Percentiles rank a stretch among this genome's conserved stretches.
Conservation (phyloP, 2,329 filamentous ascomycete genomes). For the Colletotrichum falcatum region DNA sequence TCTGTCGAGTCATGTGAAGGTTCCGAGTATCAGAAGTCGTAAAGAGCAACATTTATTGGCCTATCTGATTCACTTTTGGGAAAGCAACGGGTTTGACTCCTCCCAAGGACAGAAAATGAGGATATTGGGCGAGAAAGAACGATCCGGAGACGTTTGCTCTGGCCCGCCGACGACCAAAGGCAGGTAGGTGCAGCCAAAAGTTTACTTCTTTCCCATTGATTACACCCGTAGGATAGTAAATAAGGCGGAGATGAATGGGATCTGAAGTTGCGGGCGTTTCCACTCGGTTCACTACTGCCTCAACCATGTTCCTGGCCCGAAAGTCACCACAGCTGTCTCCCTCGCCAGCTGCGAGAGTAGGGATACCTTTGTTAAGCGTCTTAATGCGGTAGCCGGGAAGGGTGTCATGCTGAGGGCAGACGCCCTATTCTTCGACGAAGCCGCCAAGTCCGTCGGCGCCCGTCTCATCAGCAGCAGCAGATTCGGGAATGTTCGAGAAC, state of each 20-base stretch:
- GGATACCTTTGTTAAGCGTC: no score
- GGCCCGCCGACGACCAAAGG: background rate
- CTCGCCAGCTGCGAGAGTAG: no score
- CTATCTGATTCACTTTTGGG: background rate
- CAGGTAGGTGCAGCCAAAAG: background rate
- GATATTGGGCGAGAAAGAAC: background rate
- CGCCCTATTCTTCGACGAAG: no score
- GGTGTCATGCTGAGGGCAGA: no score
- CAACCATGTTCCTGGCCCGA: background rate
- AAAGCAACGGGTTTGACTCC: background rate
- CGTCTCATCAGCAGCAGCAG: no score
- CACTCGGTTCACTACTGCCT: background rate
- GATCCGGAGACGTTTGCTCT: background rate
- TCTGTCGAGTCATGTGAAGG: background rate
- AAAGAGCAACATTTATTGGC: background rate
- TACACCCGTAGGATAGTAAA: background rate
- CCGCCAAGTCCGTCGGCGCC: no score
- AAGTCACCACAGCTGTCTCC: background rate
- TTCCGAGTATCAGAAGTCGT: background rate
- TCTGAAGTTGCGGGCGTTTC: background rate
- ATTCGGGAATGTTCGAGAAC: no score
- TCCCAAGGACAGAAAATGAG: background rate
- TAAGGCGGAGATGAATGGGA: background rate
- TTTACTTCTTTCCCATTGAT: no score
- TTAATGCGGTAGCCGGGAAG: no score